Percentiles rank a stretch among this genome's conserved stretches.
Conservation (phyloP, 768 basidiomycete species). For the Lyophyllum decastes region DNA sequence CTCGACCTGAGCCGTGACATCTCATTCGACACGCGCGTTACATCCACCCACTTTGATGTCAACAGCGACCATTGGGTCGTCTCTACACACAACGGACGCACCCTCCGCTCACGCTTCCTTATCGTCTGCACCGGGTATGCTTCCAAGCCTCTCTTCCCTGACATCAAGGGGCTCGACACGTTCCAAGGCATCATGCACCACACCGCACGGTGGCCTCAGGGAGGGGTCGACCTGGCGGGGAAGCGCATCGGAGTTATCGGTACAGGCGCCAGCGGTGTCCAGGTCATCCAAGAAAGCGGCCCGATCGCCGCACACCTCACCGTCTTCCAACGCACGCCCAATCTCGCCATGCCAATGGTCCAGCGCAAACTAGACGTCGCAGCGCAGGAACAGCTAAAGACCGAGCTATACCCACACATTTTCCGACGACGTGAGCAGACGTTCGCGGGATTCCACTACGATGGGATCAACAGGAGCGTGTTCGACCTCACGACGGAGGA, state of each 20-base stretch:
- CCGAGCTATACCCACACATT: slow-evolving; percentile 17
- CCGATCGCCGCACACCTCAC: slow-evolving; percentile 21
- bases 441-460: slow-evolving; percentile 17
- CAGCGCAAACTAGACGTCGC: slow-evolving; percentile 15
- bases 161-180: slow-evolving; percentile 19
- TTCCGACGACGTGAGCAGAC: slow-evolving; percentile 22
- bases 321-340: slow-evolving; percentile 29
- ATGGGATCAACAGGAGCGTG: slow-evolving; percentile 7
- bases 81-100: slow-evolving; percentile 16
- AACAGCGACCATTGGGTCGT: slow-evolving; percentile 22
- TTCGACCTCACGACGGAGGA: slow-evolving; percentile 20
- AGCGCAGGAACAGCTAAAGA: slow-evolving; percentile 16
- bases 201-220: slow-evolving; percentile 24
- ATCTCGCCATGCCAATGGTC: slow-evolving; percentile 22
- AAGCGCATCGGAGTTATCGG: slow-evolving; percentile 28
- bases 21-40: slow-evolving; percentile 21
- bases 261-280: slow-evolving; percentile 27
- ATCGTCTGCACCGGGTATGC: slow-evolving; percentile 24
- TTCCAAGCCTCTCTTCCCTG: slow-evolving; percentile 22
- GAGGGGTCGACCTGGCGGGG: slow-evolving; percentile 18
- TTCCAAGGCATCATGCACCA: slow-evolving; percentile 25
- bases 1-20: slow-evolving; percentile 24
- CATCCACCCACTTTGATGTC: slow-evolving; percentile 20
- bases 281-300: slow-evolving; percentile 24
- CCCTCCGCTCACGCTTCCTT: slow-evolving; percentile 20